phyloP scores from a whole-genome alignment of 441 rosid genomes.

The Raphanus hybrid region DNA sequence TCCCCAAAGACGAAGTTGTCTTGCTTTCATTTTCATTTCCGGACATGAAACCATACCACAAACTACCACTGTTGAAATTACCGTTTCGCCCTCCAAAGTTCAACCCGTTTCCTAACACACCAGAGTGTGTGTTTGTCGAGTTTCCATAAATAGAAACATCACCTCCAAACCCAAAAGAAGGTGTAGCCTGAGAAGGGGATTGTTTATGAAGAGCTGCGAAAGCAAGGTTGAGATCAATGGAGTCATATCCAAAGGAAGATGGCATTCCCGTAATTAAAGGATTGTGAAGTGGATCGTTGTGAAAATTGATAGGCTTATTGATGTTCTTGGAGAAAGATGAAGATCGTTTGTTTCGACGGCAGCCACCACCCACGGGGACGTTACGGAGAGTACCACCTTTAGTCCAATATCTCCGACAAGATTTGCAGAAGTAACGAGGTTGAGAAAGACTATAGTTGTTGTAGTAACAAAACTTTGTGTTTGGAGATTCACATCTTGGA shows the following conservation, averaged over 20 bases:
- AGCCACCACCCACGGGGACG: slow-evolving; percentile 44
- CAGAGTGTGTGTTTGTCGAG: slow-evolving; percentile 38
- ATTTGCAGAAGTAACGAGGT: slow-evolving; percentile 48
- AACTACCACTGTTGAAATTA: slow-evolving; percentile 22
- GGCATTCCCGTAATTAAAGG: slow-evolving; percentile 33
- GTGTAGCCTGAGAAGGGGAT: slow-evolving; percentile 50
- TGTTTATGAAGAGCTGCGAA: slow-evolving; percentile 71
- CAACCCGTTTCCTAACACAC: slow-evolving; percentile 49
- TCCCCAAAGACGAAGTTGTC: slow-evolving; percentile 21
- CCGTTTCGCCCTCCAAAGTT: slow-evolving; percentile 56
- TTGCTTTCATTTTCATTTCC: slow-evolving; percentile 42
- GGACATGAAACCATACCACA: slow-evolving; percentile 46
- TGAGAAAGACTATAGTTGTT: slow-evolving; percentile 46
- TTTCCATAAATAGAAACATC: slow-evolving; percentile 53
- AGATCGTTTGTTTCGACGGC: slow-evolving; percentile 44
- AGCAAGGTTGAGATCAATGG: slow-evolving; percentile 68
- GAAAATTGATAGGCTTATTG: neutral
- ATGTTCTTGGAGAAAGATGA: slow-evolving; percentile 36
- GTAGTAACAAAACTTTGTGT: slow-evolving; percentile 47
- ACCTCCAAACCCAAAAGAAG: slow-evolving; percentile 49
- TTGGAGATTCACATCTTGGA: slow-evolving; percentile 44
- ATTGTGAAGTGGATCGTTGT: no score
- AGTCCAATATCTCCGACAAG: slow-evolving; percentile 48
- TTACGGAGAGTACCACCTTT: slow-evolving; percentile 46
- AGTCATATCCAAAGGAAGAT: slow-evolving; percentile 51